A percentile compares a stretch with the other conserved stretches of the same genome.
Conservation (phyloP, 2,329 filamentous ascomycete species). For the Penicillium sclerotigenum region DNA sequence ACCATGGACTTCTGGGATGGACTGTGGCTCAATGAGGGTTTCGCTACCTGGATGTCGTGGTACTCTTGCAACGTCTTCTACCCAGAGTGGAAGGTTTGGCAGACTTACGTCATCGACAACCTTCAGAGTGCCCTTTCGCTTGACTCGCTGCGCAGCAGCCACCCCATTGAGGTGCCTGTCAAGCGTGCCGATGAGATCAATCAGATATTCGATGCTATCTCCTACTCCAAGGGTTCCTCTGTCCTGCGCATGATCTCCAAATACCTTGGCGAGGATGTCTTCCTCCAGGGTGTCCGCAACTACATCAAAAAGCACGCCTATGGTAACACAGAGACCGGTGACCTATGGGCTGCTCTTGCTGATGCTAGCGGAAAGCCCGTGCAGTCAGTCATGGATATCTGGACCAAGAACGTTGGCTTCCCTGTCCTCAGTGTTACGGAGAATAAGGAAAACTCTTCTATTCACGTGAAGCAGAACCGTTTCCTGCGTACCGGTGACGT, state of each 20-base stretch:
- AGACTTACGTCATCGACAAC: conserved; percentile 90
- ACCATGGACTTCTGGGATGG: conserved; percentile 99
- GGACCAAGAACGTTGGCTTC: conserved; percentile 95
- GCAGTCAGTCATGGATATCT: conserved; percentile 85
- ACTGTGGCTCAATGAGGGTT: conserved; percentile 92
- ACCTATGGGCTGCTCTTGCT: conserved; percentile 83
- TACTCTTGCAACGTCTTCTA: conserved; percentile 94
- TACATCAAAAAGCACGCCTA: conserved; percentile 98
- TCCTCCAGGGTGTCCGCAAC: conserved; percentile 84
- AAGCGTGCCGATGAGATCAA: conserved; percentile 95
- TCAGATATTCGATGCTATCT: conserved; percentile 97
- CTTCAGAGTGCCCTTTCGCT: conserved; percentile 82
- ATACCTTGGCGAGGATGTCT: conserved; percentile 85
- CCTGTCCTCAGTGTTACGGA: conserved; percentile 86
- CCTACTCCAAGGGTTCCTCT: conserved; percentile 94
- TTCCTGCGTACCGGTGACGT: conserved; percentile 91
- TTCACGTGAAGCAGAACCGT: conserved; percentile 89
- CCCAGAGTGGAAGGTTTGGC: conserved; percentile 98
- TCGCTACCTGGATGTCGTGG: conserved; percentile 90
- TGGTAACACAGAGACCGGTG: conserved; percentile 85
- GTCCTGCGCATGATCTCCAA: conserved; percentile 97
- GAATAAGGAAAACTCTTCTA: conserved; percentile 65
- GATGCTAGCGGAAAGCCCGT: conserved; percentile 90
- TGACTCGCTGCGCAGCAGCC: conserved; percentile 88
- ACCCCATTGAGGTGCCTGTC: conserved; percentile 93